Base-by-base conservation (phyloP, 192 early-diverging fungal genomes). In the Geranomyces variabilis region DNA sequence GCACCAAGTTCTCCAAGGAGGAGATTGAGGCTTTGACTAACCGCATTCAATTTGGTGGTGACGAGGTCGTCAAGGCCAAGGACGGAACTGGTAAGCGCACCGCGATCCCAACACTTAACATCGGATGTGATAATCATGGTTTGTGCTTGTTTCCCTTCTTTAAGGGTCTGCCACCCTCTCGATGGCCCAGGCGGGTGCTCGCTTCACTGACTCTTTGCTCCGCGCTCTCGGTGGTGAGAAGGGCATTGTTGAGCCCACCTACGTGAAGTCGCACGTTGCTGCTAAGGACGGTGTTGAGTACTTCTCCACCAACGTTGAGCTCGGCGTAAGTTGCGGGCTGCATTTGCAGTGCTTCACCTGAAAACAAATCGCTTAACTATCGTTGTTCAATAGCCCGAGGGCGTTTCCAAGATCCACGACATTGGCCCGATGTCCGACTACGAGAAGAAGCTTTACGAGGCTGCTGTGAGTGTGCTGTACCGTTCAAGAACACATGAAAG, bases 51-150 rank as follows among this genome's bases (percentile, higher is more conserved):
- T 96, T 90, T 78, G 96, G 93, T 75, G 96, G 96, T 75, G 96
- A 98, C 77, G 96, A 98, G 82, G 96, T 98, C 34, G 94, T 98
- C 77, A 93, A 96, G 89, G 96, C 96, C 76, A 98, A 98, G 90
- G 91, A 94, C 84, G 96, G 95, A 61, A 89, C 91, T 45, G 93
- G 81, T 78, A 63, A 28, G 66, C 51, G 15, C 26, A 14, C 7
- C 19, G 26, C 51, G 8, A 33, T 34, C 31, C 5, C 9, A 60
- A 60, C 58, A 30, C 58, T 8, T 60, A 2, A 9, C 58, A 30
- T 4, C 5, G 10, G 10, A 41, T 10, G 36, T 10, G 36, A 7
- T 7, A 41, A 7, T 41, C 36, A 41, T 41, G 10, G 3, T 29
- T 31, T 60, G 24, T n/a, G n/a, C n/a, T n/a, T n/a, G n/a, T n/a